Percentiles rank a stretch among this genome's conserved stretches.
These are phyloP conservation scores for Teratosphaeria destructans DNA, from an alignment of 2,329 filamentous ascomycete species.

Conservation along the genomic window DNA sequence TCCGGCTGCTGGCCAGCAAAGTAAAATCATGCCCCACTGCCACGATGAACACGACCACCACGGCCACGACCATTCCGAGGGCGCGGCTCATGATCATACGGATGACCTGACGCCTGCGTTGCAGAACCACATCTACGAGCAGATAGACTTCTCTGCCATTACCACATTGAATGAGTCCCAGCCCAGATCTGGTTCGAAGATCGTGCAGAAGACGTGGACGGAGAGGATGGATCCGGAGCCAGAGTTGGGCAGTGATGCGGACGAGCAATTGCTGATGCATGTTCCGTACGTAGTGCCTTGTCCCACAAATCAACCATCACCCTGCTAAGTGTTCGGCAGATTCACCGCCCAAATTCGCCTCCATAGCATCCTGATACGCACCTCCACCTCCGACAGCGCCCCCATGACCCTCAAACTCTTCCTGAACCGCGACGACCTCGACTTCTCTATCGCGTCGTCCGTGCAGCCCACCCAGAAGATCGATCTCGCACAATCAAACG, in stretches of 20 bases:
- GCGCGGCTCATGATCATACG: constrained; percentile 67
- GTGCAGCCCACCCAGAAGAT: constrained; percentile 60
- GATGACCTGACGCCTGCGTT: constrained; percentile 88
- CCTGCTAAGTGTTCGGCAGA: constrained; percentile 34
- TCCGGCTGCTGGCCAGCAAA: not conserved
- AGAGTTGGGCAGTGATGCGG: constrained; percentile 73
- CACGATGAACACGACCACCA: constrained; percentile 37
- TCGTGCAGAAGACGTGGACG: constrained; percentile 86
- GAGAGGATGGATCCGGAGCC: constrained; percentile 62
- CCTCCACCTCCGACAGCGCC: constrained; percentile 57
- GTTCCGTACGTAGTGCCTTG: constrained; percentile 56
- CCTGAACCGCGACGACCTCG: constrained; percentile 75
- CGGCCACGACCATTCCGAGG: constrained; percentile 43
- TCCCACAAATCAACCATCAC: not conserved
- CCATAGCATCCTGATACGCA: constrained; percentile 77
- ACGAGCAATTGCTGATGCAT: constrained; percentile 88
- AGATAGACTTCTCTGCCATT: constrained; percentile 82
- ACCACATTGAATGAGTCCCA: constrained; percentile 72
- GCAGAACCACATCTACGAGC: constrained; percentile 81
- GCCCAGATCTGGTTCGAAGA: constrained; percentile 56
- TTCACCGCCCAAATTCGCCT: constrained; percentile 93
- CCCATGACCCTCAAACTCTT: constrained; percentile 80
- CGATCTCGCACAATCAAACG: constrained; percentile 63
- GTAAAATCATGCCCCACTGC: constrained; percentile 32
- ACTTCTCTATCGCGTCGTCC: constrained; percentile 65